Percentiles rank a stretch among this genome's conserved stretches.
Conservation (phyloP, 176 grass and related monocot genomes). For the barley (Hordeum vulgare) region MorexV3_pseudomolecules_assembly NC_058524.1:479106016-479106515, state of each 20-base stretch:
- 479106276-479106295: slow-evolving; percentile 89
- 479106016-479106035: background rate
- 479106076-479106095: background rate
- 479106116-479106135: background rate
- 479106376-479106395: background rate
- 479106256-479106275: background rate
- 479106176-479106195: background rate
- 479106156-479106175: background rate
- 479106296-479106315: slow-evolving; percentile 87
- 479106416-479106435: background rate
- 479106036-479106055: background rate
- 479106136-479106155: background rate
- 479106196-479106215: background rate
- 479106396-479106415: background rate
- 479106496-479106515: background rate
- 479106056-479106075: background rate
- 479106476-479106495: background rate
- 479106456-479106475: background rate
- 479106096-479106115: background rate
- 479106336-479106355: slow-evolving; percentile 95
- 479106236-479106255: background rate
- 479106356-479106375: slow-evolving; percentile 69
- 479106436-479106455: background rate
- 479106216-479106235: background rate
- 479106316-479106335: slow-evolving; percentile 85